Evolutionary conservation across 1,139 yeast genomes (phyloP), one percentile per base, ranked within the genome.

Genomic region (Blastobotrys petasosporus): DNA sequence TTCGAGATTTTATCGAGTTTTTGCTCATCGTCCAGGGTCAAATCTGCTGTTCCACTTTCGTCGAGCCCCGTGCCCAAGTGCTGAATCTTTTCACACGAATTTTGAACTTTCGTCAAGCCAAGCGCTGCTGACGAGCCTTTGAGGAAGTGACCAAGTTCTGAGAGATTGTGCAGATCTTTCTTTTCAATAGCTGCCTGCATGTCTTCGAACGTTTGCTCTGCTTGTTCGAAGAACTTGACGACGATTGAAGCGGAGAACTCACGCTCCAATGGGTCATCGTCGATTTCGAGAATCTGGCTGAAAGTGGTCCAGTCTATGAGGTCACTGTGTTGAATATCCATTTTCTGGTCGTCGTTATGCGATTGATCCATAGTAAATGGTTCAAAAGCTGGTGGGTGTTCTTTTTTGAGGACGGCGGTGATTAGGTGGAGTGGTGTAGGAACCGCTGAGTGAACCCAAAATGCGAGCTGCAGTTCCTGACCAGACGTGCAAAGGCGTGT

Each of bases 91-190:
- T 90, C 98, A 67, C 98, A 92, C 57, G 87, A 85, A 59, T 79
- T 76, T 52, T 92, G 86, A 46, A 92, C 85, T 53, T 81, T 79
- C 38, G 78, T 78, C 48, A 92, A 73, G 1, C 98, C 98, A 51
- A 94, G 71, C 1, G 97, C 94, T 2, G 97, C 96, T 1, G 97
- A 94, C 9, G 94, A 83, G 39, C 98, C 98, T 64, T 94, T 94
- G 52, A 92, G 72, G 63, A 86, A 92, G 64, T 92, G 98, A 23
- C 98, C 98, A 54, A 85, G 70, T 15, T 80, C 73, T 20, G 92
- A 83, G 51, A 92, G 70, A 51, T 78, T 73, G 34, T 70, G 75
- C 50, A 90, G 73, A 59, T 83, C 74, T 12, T 61, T 62, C 52
- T 60, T 51, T 49, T 52, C 57, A 47, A 87, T 64, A 37, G 80